Evolutionary conservation across 129 eudicot genomes (phyloP).

Genomic region (Artemisia tridentata): DNA sequence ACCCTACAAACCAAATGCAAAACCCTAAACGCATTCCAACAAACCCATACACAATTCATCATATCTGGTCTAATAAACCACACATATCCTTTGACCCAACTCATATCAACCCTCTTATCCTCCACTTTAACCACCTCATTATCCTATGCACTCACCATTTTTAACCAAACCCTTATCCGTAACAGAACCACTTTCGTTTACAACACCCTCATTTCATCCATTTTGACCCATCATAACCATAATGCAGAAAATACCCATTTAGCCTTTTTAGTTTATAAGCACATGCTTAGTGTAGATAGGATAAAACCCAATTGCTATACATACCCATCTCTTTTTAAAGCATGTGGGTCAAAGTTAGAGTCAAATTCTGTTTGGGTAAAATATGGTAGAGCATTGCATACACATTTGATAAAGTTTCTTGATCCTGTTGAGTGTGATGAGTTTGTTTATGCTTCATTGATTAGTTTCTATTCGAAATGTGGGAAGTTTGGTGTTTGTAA

Average conservation of each 20-base stretch:
- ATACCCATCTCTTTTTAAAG: conserved; percentile 75
- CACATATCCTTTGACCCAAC: conserved; percentile 65
- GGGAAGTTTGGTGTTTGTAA: conserved; percentile 50
- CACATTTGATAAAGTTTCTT: conserved; percentile 62
- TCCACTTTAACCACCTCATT: conserved; percentile 46
- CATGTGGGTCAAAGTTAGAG: conserved; percentile 30
- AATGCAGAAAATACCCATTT: conserved; percentile 24
- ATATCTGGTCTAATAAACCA: conserved; percentile 59
- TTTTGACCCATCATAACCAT: conserved; percentile 33
- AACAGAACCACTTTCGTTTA: conserved; percentile 41
- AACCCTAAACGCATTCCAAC: conserved; percentile 42
- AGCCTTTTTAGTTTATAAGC: conserved; percentile 44
- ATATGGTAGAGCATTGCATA: conserved; percentile 57
- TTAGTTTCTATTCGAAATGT: conserved; percentile 59
- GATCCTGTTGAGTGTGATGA: conserved; percentile 37
- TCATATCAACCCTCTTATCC: conserved; percentile 45
- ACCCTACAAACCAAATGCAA: conserved; percentile 54
- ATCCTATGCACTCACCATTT: conserved; percentile 52
- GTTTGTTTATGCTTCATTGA: conserved; percentile 70
- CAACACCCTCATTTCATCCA: conserved; percentile 69
- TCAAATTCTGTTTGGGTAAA: conserved; percentile 40
- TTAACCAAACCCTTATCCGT: conserved; percentile 42
- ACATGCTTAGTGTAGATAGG: conserved; percentile 30
- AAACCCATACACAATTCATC: conserved; percentile 64
- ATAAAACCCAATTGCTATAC: conserved; percentile 61